Percentiles rank a stretch among this genome's conserved stretches.
Evolutionary conservation across 768 basidiomycete genomes (phyloP).

Genomic region (Amanita molliuscula): DNA sequence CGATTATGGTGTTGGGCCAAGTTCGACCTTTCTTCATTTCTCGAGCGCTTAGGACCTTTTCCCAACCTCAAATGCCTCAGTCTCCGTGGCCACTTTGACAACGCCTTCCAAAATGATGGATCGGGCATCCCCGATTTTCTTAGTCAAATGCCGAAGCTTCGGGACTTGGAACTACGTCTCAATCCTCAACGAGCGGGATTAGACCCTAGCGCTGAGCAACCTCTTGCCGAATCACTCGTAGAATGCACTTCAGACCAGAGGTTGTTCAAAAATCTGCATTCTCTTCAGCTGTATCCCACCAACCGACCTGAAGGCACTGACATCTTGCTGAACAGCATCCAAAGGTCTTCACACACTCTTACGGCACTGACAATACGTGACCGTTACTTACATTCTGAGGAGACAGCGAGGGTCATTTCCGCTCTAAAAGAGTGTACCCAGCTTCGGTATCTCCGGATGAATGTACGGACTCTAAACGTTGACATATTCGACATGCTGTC

Average conservation of each 20-base stretch:
- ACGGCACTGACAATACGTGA: conserved; percentile 26
- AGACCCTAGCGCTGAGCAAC: conserved; percentile 19
- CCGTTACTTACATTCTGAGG: conserved; percentile 25
- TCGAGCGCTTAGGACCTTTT: conserved; percentile 17
- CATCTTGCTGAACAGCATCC: conserved; percentile 20
- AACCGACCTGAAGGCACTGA: conserved; percentile 21
- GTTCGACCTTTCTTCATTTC: conserved; percentile 28
- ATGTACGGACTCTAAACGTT: conserved; percentile 21
- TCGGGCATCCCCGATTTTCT: conserved; percentile 25
- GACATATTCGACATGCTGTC: conserved; percentile 25
- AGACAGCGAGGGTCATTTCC: conserved; percentile 17
- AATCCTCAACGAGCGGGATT: conserved; percentile 23
- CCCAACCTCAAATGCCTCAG: conserved; percentile 22
- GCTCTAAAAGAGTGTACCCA: conserved; percentile 15
- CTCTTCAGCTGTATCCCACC: conserved; percentile 33
- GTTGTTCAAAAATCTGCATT: conserved; percentile 20
- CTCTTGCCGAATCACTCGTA: conserved; percentile 25
- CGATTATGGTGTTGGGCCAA: conserved; percentile 30
- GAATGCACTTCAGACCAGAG: conserved; percentile 16
- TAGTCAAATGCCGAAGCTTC: conserved; percentile 20
- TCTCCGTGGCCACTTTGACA: conserved; percentile 30
- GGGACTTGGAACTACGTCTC: conserved; percentile 26
- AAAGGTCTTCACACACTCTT: conserved; percentile 22
- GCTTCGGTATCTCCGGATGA: conserved; percentile 22
- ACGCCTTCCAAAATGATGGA: conserved; percentile 22